Evolutionary conservation across 1,284 basidiomycete genomes (phyloP), one percentile per base, ranked within the genome.

Genomic region (Ustilago cynodontis): DNA sequence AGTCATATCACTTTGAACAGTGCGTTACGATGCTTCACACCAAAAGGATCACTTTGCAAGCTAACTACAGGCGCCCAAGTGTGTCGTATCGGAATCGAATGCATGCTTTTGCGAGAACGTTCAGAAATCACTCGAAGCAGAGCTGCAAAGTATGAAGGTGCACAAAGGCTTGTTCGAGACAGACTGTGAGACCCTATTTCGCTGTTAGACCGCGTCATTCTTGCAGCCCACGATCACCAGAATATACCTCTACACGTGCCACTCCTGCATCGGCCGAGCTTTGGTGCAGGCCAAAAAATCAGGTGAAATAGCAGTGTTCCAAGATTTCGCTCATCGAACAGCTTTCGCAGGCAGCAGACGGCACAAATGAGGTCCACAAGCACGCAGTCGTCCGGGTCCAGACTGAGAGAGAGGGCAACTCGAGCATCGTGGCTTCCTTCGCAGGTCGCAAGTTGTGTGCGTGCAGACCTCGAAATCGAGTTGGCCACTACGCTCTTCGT

Each of bases 401-500:
- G 41, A 20, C n/a, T 33, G 31, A 28, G 41, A 20, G 11, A 22
- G 16, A 43, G 20, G 18, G 7, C 16, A 22, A 33, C 6, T 13
- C n/a, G 45, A 10, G 18, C 24, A 10, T 22, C 41, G 57, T 22
- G 43, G 41, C n/a, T 33, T 20, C 9, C 7, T 16, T 37, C 35
- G 14, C 35, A 14, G 35, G 7, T 37, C 35, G 47, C 35, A 43
- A 45, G 49, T 33, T 33, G 31, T 13, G 39, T 50, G 31, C 50
- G 58, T 53, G 55, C 58, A 53, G 56, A 74, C 52, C 59, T 69
- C 66, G 59, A 59, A n/a, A 65, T 59, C 33, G n/a, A 37, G 20
- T 37, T 43, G 52, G 53, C 49, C 63, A 41, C 39, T 45, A 58
- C 65, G 22, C 37, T 55, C 65, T 71, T 71, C 65, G 73, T 76